Conservation (phyloP, 805 yeast species). For the Jamesozyma piceae region DNA sequence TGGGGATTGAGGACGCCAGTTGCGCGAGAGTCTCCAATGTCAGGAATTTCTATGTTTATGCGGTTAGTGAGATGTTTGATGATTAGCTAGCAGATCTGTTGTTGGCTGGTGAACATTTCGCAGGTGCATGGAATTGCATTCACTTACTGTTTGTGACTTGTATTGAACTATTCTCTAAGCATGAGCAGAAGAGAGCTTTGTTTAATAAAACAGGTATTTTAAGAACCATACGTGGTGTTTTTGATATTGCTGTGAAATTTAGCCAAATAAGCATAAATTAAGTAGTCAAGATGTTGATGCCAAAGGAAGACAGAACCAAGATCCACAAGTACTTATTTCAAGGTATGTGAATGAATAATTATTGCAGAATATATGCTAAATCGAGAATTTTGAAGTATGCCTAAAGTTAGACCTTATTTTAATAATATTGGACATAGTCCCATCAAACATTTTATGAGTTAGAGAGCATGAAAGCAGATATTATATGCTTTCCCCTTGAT, state of each 20-base stretch:
- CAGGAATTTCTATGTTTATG: too few relatives aligned
- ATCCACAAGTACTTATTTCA: conserved; percentile 98
- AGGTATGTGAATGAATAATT: conserved; percentile 50
- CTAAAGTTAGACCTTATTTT: not conserved
- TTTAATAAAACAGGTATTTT: too few relatives aligned
- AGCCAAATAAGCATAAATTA: conserved; percentile 15
- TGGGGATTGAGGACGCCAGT: too few relatives aligned
- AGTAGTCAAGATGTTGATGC: conserved; percentile 80
- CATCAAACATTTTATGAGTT: too few relatives aligned
- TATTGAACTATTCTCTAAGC: not conserved
- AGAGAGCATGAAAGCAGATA: too few relatives aligned
- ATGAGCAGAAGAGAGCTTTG: not conserved
- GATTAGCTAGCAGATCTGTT: not conserved
- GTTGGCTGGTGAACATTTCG: not conserved
- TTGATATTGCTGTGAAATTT: too few relatives aligned
- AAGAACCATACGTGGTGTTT: too few relatives aligned
- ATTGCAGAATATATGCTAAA: not conserved
- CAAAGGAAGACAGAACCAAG: conserved; percentile 99
- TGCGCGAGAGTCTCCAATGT: too few relatives aligned
- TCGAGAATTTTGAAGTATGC: not conserved
- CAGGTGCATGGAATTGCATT: not conserved
- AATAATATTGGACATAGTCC: too few relatives aligned
- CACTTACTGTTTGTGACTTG: not conserved
- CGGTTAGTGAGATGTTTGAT: too few relatives aligned
- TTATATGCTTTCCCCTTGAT: too few relatives aligned